Evolutionary conservation across 306 rosid species (phyloP), one percentile per base, ranked within the genome.

Genomic region (Pachyrhizus erosus): DNA sequence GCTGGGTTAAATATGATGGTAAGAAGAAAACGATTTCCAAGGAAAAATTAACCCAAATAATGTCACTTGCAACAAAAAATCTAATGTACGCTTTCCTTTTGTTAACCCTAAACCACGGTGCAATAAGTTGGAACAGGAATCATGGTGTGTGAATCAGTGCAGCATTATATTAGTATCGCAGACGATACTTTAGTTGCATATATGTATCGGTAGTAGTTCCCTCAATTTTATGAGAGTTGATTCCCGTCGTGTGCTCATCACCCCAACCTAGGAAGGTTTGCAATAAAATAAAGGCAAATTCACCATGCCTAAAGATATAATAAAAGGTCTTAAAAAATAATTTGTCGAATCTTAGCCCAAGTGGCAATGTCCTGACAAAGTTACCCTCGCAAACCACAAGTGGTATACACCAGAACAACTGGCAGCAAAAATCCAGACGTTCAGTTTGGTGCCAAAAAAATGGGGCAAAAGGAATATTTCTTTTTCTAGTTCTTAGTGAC

Each of bases 371-470:
- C 5, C 21, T 39, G 6, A 21, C 57, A 21, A 70, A 79, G 79
- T 61, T 31, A 51, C 61, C 24, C 72, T 42, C n/a, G 64, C 64
- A 43, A 77, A 54, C 46, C 78, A 65, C 74, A 55, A 73, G 31
- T 62, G 70, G 65, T 26, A 51, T n/a, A 52, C 27, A 79, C 17
- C 12, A 7, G 27, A 21, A 15, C 4, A 21, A 40, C 14, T 49
- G 24, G 33, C 74, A 20, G 71, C 46, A 55, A 26, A 45, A 51
- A 58, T 76, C 43, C 33, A 26, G 42, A 37, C 42, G 42, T 37
- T 37, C 42, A 37, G 49, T 46, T 48, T 78, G 82, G 82, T 82
- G 43, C 54, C 82, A 21, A 79, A 70, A 75, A 24, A 70, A 27
- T 45, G 33, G 62, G 62, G 71, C 70, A 62, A 15, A 40, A 48